Evolutionary conservation across 2,329 filamentous ascomycete genomes (phyloP).

Genomic region (Exophiala sideris): DNA sequence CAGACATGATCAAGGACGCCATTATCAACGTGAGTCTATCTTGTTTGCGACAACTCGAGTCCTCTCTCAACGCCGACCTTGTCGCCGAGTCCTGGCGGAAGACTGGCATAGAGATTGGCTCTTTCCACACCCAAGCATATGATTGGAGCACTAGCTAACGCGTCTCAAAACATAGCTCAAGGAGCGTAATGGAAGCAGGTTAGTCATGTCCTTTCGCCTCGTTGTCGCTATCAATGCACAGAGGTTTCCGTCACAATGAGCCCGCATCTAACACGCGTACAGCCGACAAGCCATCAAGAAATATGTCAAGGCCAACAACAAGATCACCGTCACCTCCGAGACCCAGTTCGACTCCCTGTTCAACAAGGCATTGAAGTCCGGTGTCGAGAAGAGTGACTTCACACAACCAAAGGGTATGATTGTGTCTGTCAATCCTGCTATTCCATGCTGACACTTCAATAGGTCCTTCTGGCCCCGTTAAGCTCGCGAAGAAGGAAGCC

Average conservation of each 20-base stretch:
- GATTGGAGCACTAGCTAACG: conserved; percentile 44
- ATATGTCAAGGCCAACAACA: conserved; percentile 72
- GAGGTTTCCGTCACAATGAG: conserved; percentile 3
- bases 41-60: conserved; percentile 45
- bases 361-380: conserved; percentile 78
- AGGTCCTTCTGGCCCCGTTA: conserved; percentile 85
- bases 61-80: conserved; percentile 30
- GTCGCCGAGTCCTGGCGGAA: not conserved
- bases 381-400: conserved; percentile 84
- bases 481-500: conserved; percentile 78
- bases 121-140: not conserved
- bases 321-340: conserved; percentile 56
- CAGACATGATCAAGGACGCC: conserved; percentile 72
- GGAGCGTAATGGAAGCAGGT: conserved; percentile 69
- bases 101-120: conserved; percentile 1
- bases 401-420: conserved; percentile 79
- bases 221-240: conserved; percentile 28
- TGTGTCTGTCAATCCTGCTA: not conserved
- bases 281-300: conserved; percentile 73
- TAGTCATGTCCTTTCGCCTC: conserved; percentile 35
- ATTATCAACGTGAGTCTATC: conserved; percentile 65
- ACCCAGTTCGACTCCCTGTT: conserved; percentile 68
- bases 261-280: conserved; percentile 29
- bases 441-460: conserved; percentile 29
- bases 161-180: conserved; percentile 56